Conservation (phyloP, 176 grass and related monocot species). For the Aegilops umbellulata region DNA sequence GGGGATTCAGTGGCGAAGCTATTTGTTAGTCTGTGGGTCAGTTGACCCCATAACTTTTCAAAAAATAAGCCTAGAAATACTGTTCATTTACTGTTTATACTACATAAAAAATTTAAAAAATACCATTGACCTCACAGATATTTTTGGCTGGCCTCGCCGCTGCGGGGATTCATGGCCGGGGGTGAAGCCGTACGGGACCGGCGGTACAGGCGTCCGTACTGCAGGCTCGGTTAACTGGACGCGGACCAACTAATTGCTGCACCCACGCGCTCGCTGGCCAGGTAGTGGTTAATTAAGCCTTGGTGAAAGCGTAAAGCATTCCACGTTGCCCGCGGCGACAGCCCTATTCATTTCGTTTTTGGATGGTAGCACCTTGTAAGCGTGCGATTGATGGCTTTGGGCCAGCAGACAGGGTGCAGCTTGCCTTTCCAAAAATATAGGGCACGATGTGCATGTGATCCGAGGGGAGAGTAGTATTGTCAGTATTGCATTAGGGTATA, state of each 20-base stretch:
- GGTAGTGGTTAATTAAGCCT: not conserved
- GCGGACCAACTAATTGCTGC: not conserved
- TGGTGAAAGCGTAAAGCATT: not conserved
- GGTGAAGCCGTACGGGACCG: not conserved
- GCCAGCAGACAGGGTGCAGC: slow-evolving; percentile 16
- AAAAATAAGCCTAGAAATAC: no score
- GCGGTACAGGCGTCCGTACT: slow-evolving; percentile 6
- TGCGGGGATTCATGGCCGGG: not conserved
- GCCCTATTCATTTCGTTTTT: not conserved
- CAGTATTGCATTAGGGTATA: no score
- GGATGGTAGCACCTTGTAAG: not conserved
- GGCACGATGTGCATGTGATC: slow-evolving; percentile 41
- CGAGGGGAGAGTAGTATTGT: not conserved
- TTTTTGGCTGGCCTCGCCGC: no score
- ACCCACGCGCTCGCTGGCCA: not conserved
- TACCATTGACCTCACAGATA: no score
- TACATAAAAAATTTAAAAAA: no score
- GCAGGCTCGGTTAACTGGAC: not conserved
- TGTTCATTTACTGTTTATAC: no score
- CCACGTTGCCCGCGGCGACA: no score
- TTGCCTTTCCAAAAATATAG: not conserved
- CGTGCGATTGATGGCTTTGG: slow-evolving; percentile 24
- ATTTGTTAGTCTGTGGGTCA: no score
- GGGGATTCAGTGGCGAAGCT: no score
- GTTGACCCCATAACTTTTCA: no score